Percentiles rank a stretch among this genome's conserved stretches.
Evolutionary conservation across 1,284 basidiomycete genomes (phyloP).

Genomic region (Cutaneotrichosporon arboriforme): DNA sequence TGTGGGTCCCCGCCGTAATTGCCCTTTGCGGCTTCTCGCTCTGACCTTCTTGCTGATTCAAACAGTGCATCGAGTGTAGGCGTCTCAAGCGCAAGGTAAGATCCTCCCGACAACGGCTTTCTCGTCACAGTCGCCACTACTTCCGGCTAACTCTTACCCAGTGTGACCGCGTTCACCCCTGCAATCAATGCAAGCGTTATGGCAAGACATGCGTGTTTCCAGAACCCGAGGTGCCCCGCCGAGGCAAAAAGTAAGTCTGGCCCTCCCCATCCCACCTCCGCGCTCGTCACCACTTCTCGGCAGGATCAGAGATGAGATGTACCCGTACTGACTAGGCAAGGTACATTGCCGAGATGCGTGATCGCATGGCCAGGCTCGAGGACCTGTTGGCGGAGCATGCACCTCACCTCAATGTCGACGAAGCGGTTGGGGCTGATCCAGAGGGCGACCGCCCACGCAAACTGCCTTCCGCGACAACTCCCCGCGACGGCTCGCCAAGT

Average conservation of each 20-base stretch:
- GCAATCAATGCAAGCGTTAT: conserved; percentile 20
- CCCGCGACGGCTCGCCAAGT: not conserved
- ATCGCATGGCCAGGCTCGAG: conserved; percentile 18
- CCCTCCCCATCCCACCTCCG: too few relatives aligned
- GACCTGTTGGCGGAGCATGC: conserved; percentile 12
- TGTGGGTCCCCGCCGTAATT: not conserved
- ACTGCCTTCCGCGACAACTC: not conserved
- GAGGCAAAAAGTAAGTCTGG: conserved; percentile 15
- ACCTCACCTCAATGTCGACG: conserved; percentile 12
- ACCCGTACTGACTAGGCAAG: conserved; percentile 2
- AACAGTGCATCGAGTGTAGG: conserved; percentile 25
- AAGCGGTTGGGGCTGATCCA: not conserved
- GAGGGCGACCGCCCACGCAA: conserved; percentile 1
- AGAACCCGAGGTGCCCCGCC: conserved; percentile 10
- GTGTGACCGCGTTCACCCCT: conserved; percentile 21
- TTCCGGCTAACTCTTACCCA: conserved; percentile 1
- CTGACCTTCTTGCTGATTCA: not conserved
- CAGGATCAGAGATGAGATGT: too few relatives aligned
- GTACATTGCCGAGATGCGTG: conserved; percentile 23
- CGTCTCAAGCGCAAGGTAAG: conserved; percentile 23
- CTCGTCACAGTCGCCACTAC: not conserved
- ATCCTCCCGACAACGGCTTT: conserved; percentile 3
- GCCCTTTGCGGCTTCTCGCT: not conserved
- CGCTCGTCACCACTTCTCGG: too few relatives aligned
- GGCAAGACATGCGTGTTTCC: conserved; percentile 20